Percentiles rank a stretch among this genome's conserved stretches.
phyloP scores from a whole-genome alignment of 352 stramenopile species.

The Phytophthora constricta region DNA sequence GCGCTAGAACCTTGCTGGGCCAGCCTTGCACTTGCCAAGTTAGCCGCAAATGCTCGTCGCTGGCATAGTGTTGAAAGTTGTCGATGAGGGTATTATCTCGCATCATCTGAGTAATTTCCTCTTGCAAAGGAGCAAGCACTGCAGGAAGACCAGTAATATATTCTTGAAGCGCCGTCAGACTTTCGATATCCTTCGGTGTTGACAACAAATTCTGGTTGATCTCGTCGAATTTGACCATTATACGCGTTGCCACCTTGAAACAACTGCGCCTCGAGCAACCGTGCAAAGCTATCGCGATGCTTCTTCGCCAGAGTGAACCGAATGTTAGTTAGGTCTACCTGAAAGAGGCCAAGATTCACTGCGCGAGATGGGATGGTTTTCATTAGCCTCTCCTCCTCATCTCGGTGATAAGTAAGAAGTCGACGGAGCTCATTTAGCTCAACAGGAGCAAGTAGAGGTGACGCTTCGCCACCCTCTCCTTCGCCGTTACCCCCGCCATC shows the following conservation, averaged over 20 bases:
- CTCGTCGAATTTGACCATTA: slow-evolving; percentile 85
- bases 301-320: slow-evolving; percentile 78
- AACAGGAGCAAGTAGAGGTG: slow-evolving; percentile 63
- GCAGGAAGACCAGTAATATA: slow-evolving; percentile 83
- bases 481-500: slow-evolving; percentile 32
- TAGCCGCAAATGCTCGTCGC: slow-evolving; percentile 85
- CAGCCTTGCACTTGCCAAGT: slow-evolving; percentile 92
- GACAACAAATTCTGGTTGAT: slow-evolving; percentile 85
- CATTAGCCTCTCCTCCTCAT: slow-evolving; percentile 75
- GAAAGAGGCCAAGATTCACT: slow-evolving; percentile 81
- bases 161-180: slow-evolving; percentile 87
- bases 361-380: slow-evolving; percentile 65
- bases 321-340: slow-evolving; percentile 84
- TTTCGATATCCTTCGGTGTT: slow-evolving; percentile 92
- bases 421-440: slow-evolving; percentile 79
- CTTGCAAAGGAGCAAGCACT: slow-evolving; percentile 74
- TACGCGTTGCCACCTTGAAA: slow-evolving; percentile 66
- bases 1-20: slow-evolving; percentile 88
- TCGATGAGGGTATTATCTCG: slow-evolving; percentile 83
- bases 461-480: slow-evolving; percentile 46
- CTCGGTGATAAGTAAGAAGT: slow-evolving; percentile 65
- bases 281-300: slow-evolving; percentile 77
- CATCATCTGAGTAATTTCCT: slow-evolving; percentile 85
- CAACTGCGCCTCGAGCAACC: slow-evolving; percentile 77
- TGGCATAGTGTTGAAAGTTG: slow-evolving; percentile 83